Evolutionary conservation across 2,329 filamentous ascomycete genomes (phyloP).

Genomic region (Diplocarpon rosae): DNA sequence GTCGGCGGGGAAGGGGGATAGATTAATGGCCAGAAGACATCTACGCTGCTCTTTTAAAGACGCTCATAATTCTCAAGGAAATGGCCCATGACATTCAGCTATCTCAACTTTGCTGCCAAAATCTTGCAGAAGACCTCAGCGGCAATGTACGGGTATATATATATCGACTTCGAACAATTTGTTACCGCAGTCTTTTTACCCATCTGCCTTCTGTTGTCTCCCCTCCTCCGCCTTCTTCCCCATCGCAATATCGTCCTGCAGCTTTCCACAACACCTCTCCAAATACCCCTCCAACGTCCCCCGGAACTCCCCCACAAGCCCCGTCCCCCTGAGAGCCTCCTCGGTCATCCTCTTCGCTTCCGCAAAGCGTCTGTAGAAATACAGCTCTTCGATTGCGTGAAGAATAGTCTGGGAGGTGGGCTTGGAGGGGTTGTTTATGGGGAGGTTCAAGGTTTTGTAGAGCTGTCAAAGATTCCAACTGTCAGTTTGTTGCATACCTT

Average conservation of each 20-base stretch:
- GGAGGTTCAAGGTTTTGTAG: constrained; percentile 19
- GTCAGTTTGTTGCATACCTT: no score
- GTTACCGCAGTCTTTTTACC: no score
- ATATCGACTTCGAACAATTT: no score
- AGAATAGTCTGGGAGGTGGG: constrained; percentile 23
- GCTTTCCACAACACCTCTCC: constrained; percentile 12
- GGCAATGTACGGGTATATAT: no score
- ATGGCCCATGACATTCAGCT: background rate
- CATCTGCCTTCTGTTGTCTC: no score
- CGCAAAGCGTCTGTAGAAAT: constrained; percentile 23
- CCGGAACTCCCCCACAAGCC: constrained; percentile 17
- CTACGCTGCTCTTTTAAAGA: background rate
- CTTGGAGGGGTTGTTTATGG: constrained; percentile 22
- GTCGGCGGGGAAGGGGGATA: background rate
- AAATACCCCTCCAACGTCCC: constrained; percentile 18
- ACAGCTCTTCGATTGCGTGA: constrained; percentile 27
- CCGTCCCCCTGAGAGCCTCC: constrained; percentile 15
- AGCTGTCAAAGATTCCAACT: constrained; percentile 12
- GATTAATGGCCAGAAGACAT: background rate
- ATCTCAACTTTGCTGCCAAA: no score
- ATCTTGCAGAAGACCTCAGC: no score
- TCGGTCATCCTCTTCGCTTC: constrained; percentile 17
- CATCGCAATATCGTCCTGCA: background rate
- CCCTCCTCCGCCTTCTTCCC: background rate
- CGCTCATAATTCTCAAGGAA: background rate